Conservation (phyloP, 1,284 basidiomycete genomes). For the Tylopilus sp. region DNA sequence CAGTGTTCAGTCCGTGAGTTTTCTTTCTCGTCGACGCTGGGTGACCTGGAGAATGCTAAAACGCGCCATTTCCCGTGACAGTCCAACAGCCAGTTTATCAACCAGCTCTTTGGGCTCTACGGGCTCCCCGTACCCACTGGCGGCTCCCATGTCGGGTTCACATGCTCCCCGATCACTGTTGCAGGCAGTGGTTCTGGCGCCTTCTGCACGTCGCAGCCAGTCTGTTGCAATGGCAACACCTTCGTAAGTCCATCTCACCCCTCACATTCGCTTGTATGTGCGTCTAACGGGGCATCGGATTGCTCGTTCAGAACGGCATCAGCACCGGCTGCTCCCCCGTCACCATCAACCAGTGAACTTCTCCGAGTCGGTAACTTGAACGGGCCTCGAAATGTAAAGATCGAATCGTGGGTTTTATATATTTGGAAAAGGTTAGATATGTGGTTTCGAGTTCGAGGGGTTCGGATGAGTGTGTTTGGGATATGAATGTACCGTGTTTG, state of each 20-base stretch:
- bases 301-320: no score
- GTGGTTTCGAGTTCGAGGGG: no score
- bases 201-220: neutral
- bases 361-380: no score
- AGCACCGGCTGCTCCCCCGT: no score
- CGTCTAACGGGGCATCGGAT: no score
- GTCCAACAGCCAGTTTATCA: neutral
- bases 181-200: neutral
- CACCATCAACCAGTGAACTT: no score
- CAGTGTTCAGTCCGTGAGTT: conserved; percentile 6
- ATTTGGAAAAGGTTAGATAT: no score
- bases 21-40: neutral
- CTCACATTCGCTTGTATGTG: no score
- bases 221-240: neutral
- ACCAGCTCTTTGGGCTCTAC: neutral
- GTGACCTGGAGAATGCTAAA: neutral
- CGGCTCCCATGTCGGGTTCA: neutral
- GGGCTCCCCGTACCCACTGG: neutral
- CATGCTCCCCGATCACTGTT: neutral
- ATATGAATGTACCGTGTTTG: no score
- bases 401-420: no score
- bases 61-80: neutral
- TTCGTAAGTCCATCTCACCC: neutral
- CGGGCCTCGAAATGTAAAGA: no score
- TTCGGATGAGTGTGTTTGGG: no score